phyloP scores from a whole-genome alignment of 805 yeast genomes.

The Pichia exigua region DNA sequence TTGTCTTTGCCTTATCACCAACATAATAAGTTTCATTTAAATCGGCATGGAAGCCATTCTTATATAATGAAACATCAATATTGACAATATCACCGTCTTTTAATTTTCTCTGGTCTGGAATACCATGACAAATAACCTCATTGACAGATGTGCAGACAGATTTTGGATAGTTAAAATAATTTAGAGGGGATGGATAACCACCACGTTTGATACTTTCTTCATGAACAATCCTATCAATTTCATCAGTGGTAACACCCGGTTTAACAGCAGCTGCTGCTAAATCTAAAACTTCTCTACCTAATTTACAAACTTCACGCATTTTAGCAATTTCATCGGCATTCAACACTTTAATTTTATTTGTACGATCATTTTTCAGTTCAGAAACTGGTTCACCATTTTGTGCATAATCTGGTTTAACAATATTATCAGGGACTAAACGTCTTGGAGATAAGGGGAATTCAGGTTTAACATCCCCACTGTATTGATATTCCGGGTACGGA shows the following conservation, averaged over 20 bases:
- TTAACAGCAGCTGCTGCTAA: conserved; percentile 72
- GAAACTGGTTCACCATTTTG: conserved; percentile 66
- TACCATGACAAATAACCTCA: conserved; percentile 95
- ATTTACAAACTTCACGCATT: conserved; percentile 64
- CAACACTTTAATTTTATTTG: conserved; percentile 56
- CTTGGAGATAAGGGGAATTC: conserved; percentile 72
- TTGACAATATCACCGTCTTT: conserved; percentile 93
- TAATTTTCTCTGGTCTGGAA: conserved; percentile 82
- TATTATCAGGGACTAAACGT: conserved; percentile 61
- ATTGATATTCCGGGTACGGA: conserved; percentile 78
- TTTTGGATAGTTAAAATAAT: conserved; percentile 90
- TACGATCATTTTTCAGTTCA: conserved; percentile 68
- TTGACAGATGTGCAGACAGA: conserved; percentile 89
- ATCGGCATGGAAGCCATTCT: conserved; percentile 89
- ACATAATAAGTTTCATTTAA: conserved; percentile 95
- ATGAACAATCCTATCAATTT: conserved; percentile 79
- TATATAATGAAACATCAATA: conserved; percentile 77
- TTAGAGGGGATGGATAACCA: conserved; percentile 91
- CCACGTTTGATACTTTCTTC: conserved; percentile 80
- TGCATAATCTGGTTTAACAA: conserved; percentile 80
- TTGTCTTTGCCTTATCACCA: conserved; percentile 76
- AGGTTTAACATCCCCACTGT: conserved; percentile 70
- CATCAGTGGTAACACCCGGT: conserved; percentile 93
- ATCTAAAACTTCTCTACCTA: conserved; percentile 87
- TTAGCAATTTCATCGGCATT: conserved; percentile 62